Percentiles rank a stretch among this genome's conserved stretches.
Conservation (phyloP, 768 basidiomycete species). For the Agrocybe praecox region DNA sequence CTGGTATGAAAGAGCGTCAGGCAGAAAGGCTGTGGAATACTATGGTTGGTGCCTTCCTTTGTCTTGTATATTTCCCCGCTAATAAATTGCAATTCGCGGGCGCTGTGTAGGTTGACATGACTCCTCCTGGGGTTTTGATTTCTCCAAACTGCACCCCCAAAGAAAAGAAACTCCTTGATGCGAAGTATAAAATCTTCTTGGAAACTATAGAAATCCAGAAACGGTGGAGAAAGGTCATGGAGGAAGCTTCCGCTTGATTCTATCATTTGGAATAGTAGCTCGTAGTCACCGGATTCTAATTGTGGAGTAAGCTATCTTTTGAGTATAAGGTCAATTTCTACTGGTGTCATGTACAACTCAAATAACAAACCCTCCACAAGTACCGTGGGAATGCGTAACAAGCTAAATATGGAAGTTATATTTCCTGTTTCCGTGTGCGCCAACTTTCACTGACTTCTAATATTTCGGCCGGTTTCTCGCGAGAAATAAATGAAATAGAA, state of each 20-base stretch:
- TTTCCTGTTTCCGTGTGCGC: too few relatives aligned
- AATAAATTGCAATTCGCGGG: neutral
- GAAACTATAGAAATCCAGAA: slow-evolving; percentile 89
- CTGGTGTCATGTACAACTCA: too few relatives aligned
- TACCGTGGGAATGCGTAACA: too few relatives aligned
- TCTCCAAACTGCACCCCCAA: slow-evolving; percentile 57
- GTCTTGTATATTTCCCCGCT: neutral
- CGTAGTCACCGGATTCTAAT: too few relatives aligned
- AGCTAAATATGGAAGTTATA: too few relatives aligned
- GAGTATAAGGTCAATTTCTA: too few relatives aligned
- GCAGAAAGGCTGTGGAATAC: slow-evolving; percentile 83
- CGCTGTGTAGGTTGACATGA: slow-evolving; percentile 80
- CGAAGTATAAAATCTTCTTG: slow-evolving; percentile 92
- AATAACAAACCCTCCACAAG: too few relatives aligned
- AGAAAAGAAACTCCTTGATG: slow-evolving; percentile 79
- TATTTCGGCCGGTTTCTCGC: too few relatives aligned
- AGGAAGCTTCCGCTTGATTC: slow-evolving; percentile 43
- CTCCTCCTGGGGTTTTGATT: slow-evolving; percentile 76
- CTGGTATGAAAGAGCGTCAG: slow-evolving; percentile 37
- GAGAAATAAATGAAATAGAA: too few relatives aligned
- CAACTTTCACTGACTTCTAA: too few relatives aligned
- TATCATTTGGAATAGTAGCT: too few relatives aligned
- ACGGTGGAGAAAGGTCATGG: slow-evolving; percentile 82
- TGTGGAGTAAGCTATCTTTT: too few relatives aligned
- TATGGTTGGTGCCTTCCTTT: slow-evolving; percentile 62